Conservation (phyloP, 2,329 filamentous ascomycete species). For the Pyrenophora tritici-repentis region DNA sequence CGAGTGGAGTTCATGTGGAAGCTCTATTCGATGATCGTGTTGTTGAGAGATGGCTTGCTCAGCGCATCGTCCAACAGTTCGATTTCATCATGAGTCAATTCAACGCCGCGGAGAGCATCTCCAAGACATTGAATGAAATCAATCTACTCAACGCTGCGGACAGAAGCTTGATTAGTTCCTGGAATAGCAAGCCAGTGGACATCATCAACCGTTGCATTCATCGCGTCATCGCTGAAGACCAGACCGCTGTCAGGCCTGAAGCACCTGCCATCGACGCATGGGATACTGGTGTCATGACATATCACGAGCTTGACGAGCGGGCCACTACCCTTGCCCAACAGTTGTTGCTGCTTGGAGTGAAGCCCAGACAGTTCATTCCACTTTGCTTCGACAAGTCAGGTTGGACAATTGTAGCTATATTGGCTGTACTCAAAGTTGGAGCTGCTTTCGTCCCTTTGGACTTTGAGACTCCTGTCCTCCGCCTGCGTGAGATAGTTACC, state of each 20-base stretch:
- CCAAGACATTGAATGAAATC: conserved; percentile 22
- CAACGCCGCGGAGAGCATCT: conserved; percentile 19
- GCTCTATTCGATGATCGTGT: conserved; percentile 38
- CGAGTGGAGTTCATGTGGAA: conserved; percentile 31
- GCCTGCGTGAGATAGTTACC: conserved; percentile 44
- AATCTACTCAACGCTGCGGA: conserved; percentile 30
- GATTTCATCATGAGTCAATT: conserved; percentile 34
- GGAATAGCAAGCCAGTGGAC: conserved; percentile 34
- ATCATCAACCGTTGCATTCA: conserved; percentile 38
- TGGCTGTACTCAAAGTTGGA: conserved; percentile 46
- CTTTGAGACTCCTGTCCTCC: conserved; percentile 42
- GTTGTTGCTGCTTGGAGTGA: conserved; percentile 32
- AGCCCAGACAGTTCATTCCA: conserved; percentile 34
- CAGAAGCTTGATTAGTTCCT: conserved; percentile 22
- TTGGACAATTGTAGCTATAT: conserved; percentile 43
- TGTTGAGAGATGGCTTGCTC: conserved; percentile 34
- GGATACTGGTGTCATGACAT: conserved; percentile 35
- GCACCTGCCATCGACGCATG: conserved; percentile 37
- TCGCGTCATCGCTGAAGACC: conserved; percentile 32
- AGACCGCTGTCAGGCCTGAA: conserved; percentile 22
- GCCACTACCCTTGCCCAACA: conserved; percentile 32
- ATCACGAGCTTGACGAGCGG: conserved; percentile 36
- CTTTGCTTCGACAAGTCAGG: conserved; percentile 46
- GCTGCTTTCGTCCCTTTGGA: conserved; percentile 47
- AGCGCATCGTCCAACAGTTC: conserved; percentile 37